Base-by-base conservation (phyloP, 352 stramenopile species). In the Hyphochytrium catenoides region DNA sequence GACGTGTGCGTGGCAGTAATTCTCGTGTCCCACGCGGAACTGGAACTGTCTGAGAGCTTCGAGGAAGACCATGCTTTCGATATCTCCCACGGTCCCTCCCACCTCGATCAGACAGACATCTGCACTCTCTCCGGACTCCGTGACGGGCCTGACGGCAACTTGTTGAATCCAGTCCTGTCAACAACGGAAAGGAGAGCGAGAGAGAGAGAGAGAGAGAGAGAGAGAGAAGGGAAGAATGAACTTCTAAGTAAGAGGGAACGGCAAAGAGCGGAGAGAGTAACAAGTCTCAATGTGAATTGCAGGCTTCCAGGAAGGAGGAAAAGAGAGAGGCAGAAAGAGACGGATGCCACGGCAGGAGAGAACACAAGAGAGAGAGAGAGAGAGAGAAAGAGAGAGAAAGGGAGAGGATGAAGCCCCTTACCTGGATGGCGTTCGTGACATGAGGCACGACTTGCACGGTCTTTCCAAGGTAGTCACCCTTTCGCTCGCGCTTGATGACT, bases 101-200 rank as follows among this genome's bases (percentile, higher is more conserved):
- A 97, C 81, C 66, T 99, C 93, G 43, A 99, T 94, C 22, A 99
- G 70, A 52, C 91, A 99, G 20, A 99, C 68, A 48, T 99, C 93
- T 0, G 91, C 57, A 29, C 51, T 33, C 32, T 44, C 43, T 7
- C 42, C 41, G 15, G 57, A 51, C 34, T 71, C 52, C 34, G 95
- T 77, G 6, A 97, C 86, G 19, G 77, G 68, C 25, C 95, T 65
- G 43, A 96, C 70, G 4, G 91, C 88, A 18, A 98, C 90, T 34
- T 76, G 62, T 52, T 98, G 84, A 46, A 99, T 96, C 89, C 91
- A 98, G 34, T 93, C 72, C 56, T 87, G 65, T 47, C n/a, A n/a
- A n/a, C n/a, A n/a, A n/a, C n/a, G n/a, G n/a, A n/a, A n/a, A n/a
- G n/a, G n/a, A n/a, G n/a, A n/a, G n/a, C n/a, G n/a, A n/a, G n/a